phyloP scores from a whole-genome alignment of 495 filamentous ascomycete genomes.

The Hapsidospora chrysogenum region DNA sequence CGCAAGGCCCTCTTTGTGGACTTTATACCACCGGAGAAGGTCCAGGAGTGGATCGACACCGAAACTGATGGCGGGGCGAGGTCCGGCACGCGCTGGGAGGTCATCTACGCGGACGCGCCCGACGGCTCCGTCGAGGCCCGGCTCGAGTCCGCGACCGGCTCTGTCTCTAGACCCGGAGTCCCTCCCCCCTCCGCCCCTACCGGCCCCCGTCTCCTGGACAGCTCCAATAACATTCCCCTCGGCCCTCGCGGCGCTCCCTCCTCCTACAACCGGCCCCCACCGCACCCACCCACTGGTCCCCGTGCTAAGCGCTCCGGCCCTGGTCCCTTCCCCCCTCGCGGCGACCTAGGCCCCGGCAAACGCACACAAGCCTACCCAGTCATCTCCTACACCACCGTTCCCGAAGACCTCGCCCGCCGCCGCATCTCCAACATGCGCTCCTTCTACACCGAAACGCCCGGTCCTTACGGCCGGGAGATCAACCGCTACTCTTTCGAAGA shows the following conservation, averaged over 20 bases:
- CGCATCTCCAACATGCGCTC: slow-evolving; percentile 50
- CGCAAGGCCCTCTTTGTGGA: slow-evolving; percentile 79
- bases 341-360: neutral
- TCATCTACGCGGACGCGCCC: slow-evolving; percentile 28
- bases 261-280: too few relatives aligned
- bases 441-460: slow-evolving; percentile 28
- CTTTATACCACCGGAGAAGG: slow-evolving; percentile 64
- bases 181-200: neutral
- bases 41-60: slow-evolving; percentile 55
- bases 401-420: slow-evolving; percentile 34
- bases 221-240: slow-evolving; percentile 13
- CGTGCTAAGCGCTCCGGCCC: slow-evolving; percentile 3
- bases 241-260: slow-evolving; percentile 23
- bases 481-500: slow-evolving; percentile 69
- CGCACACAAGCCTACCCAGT: slow-evolving; percentile 17
- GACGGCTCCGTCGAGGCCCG: slow-evolving; percentile 37
- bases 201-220: neutral
- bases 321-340: neutral
- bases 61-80: slow-evolving; percentile 36
- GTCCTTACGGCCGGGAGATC: slow-evolving; percentile 42
- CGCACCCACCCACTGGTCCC: slow-evolving; percentile 26
- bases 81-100: slow-evolving; percentile 36
- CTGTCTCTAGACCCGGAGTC: slow-evolving; percentile 1
- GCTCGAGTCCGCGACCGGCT: slow-evolving; percentile 11
- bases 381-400: slow-evolving; percentile 29